Percentiles rank a stretch among this genome's conserved stretches.
These are phyloP conservation scores for Dillenia suffruticosa DNA, from an alignment of 164 flowering plant genomes.

Conservation along the genomic window DNA sequence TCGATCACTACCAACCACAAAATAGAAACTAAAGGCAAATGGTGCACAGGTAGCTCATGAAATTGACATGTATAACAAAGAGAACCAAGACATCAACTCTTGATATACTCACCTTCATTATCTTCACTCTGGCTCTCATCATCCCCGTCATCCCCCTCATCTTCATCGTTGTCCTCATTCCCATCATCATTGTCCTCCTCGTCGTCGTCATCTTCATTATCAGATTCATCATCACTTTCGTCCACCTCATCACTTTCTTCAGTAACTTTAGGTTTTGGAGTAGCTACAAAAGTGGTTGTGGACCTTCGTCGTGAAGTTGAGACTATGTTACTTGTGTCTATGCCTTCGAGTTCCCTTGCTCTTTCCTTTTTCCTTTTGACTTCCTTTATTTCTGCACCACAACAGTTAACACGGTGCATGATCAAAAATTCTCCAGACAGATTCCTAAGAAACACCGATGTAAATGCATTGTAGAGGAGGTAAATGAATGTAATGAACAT, in stretches of 20 bases:
- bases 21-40: no score
- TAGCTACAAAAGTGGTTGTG: slow-evolving; percentile 45
- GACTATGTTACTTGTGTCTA: slow-evolving; percentile 85
- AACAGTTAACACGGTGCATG: not conserved
- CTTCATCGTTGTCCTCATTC: slow-evolving; percentile 24
- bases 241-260: slow-evolving; percentile 43
- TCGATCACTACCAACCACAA: no score
- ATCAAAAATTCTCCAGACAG: no score
- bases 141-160: slow-evolving; percentile 30
- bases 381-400: slow-evolving; percentile 65
- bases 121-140: slow-evolving; percentile 35
- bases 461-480: no score
- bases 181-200: slow-evolving; percentile 28
- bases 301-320: slow-evolving; percentile 76
- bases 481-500: no score
- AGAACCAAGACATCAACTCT: no score
- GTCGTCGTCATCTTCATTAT: slow-evolving; percentile 38
- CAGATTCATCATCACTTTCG: slow-evolving; percentile 25
- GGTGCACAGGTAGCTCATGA: no score
- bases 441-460: no score
- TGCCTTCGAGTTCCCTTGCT: slow-evolving; percentile 95
- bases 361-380: slow-evolving; percentile 74
- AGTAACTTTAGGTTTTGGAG: slow-evolving; percentile 53
- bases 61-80: no score
- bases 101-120: not conserved